phyloP scores from a whole-genome alignment of 2,329 filamentous ascomycete genomes.

The Nemania abortiva region DNA sequence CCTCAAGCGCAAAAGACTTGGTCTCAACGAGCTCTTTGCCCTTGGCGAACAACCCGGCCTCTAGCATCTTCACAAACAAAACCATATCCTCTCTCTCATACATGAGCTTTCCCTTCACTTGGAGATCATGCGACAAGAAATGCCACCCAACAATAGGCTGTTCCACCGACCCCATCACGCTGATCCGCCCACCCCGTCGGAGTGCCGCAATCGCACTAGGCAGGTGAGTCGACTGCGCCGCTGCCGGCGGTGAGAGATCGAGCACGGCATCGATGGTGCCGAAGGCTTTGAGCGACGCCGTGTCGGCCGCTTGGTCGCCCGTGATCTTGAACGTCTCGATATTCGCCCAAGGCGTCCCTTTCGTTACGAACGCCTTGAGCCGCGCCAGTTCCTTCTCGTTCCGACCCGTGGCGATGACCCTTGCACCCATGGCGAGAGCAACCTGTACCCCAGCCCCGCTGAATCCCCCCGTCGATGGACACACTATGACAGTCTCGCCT shows the following conservation, averaged over 20 bases:
- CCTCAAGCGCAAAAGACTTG: slow-evolving; percentile 41
- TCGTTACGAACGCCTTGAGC: slow-evolving; percentile 48
- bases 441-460: slow-evolving; percentile 59
- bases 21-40: slow-evolving; percentile 40
- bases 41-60: slow-evolving; percentile 50
- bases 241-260: slow-evolving; percentile 60
- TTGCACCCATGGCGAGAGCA: slow-evolving; percentile 62
- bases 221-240: slow-evolving; percentile 56
- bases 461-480: slow-evolving; percentile 61
- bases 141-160: slow-evolving; percentile 38
- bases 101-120: slow-evolving; percentile 58
- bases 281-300: slow-evolving; percentile 43
- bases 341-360: slow-evolving; percentile 36
- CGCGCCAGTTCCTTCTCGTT: slow-evolving; percentile 54
- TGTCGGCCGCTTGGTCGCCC: slow-evolving; percentile 56
- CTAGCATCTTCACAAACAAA: slow-evolving; percentile 58
- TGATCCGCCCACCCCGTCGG: slow-evolving; percentile 52
- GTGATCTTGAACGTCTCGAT: slow-evolving; percentile 58
- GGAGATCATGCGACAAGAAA: slow-evolving; percentile 51
- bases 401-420: slow-evolving; percentile 63
- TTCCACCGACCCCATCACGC: slow-evolving; percentile 49
- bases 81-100: slow-evolving; percentile 57
- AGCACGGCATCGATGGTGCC: slow-evolving; percentile 57
- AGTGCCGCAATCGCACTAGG: slow-evolving; percentile 53
- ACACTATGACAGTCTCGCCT: slow-evolving; percentile 61